A percentile compares a stretch with the other conserved stretches of the same genome.
phyloP scores from a whole-genome alignment of 352 stramenopile species.

The Thraustochytrium sp. region DNA sequence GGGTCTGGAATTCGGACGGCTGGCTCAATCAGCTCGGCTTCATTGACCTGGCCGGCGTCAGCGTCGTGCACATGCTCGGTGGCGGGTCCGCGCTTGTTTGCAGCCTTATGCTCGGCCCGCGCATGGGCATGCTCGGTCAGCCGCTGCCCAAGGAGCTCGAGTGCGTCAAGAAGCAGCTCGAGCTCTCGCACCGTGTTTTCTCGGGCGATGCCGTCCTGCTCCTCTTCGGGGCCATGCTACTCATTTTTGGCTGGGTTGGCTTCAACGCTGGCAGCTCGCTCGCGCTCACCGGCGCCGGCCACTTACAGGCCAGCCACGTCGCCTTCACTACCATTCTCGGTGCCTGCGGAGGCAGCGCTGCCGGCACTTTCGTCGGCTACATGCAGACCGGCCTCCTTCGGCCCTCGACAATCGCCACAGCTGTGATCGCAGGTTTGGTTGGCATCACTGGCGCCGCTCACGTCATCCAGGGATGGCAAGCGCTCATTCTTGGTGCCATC shows the following conservation, averaged over 20 bases:
- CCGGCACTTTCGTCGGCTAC: background rate
- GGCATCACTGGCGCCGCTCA: background rate
- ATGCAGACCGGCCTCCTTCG: background rate
- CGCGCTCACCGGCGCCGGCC: background rate
- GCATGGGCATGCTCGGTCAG: conserved; percentile 19
- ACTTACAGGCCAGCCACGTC: background rate
- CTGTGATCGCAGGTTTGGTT: conserved; percentile 1
- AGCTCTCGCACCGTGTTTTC: conserved; percentile 39
- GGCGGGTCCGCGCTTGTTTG: conserved; percentile 18
- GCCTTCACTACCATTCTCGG: conserved; percentile 39
- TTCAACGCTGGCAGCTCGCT: conserved; percentile 42
- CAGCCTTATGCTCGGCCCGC: conserved; percentile 37
- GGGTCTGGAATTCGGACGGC: conserved; percentile 35
- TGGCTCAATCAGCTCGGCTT: conserved; percentile 32
- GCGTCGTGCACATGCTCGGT: conserved; percentile 35
- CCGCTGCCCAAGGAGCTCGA: background rate
- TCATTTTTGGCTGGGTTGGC: conserved; percentile 36
- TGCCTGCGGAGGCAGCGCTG: background rate
- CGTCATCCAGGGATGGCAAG: background rate
- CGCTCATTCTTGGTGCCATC: background rate
- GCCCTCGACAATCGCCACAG: background rate
- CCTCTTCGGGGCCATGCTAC: conserved; percentile 25
- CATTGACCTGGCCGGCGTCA: conserved; percentile 37
- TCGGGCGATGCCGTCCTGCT: background rate
- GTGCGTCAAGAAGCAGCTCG: conserved; percentile 18